These are phyloP conservation scores for Amesomyces nigricolor DNA, from an alignment of 2,329 filamentous ascomycete genomes.

Conservation along the genomic window DNA sequence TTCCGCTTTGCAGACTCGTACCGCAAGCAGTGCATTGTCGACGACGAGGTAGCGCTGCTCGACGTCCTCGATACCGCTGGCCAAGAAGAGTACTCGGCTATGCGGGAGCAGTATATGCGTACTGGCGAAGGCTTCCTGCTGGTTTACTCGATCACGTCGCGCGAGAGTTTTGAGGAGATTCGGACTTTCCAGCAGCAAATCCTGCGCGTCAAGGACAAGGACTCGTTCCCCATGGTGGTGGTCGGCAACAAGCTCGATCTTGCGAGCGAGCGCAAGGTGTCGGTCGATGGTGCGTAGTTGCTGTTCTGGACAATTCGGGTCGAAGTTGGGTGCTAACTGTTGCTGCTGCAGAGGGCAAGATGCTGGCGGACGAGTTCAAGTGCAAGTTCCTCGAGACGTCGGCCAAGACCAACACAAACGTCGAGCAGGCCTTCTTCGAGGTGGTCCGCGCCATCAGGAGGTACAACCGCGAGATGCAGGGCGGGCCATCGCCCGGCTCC, in stretches of 20 bases:
- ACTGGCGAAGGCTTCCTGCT: constrained; percentile 97
- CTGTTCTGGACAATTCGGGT: not conserved
- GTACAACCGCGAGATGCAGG: constrained; percentile 98
- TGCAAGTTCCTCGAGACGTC: constrained; percentile 99
- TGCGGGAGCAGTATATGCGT: constrained; percentile 99
- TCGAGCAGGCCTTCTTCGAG: constrained; percentile 97
- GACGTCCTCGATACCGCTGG: constrained; percentile 97
- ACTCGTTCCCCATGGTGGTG: constrained; percentile 99
- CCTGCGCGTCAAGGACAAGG: constrained; percentile 96
- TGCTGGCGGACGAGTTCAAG: constrained; percentile 76
- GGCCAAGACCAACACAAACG: constrained; percentile 95
- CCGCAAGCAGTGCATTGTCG: constrained; percentile 98
- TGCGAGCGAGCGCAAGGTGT: constrained; percentile 84
- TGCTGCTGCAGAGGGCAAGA: constrained; percentile 70
- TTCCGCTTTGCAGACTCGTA: constrained; percentile 69
- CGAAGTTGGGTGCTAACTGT: constrained; percentile 9
- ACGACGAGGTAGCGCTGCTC: constrained; percentile 94
- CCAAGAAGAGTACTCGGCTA: constrained; percentile 98
- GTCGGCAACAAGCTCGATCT: constrained; percentile 99
- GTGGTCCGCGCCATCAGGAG: constrained; percentile 95
- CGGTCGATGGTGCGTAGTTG: constrained; percentile 69
- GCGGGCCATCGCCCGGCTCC: constrained; percentile 68
- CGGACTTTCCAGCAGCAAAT: constrained; percentile 99
- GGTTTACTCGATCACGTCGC: constrained; percentile 96
- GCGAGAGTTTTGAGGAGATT: constrained; percentile 97